Evolutionary conservation across 2,329 filamentous ascomycete species (phyloP).

Genomic region (Colletotrichum sp.): DNA sequence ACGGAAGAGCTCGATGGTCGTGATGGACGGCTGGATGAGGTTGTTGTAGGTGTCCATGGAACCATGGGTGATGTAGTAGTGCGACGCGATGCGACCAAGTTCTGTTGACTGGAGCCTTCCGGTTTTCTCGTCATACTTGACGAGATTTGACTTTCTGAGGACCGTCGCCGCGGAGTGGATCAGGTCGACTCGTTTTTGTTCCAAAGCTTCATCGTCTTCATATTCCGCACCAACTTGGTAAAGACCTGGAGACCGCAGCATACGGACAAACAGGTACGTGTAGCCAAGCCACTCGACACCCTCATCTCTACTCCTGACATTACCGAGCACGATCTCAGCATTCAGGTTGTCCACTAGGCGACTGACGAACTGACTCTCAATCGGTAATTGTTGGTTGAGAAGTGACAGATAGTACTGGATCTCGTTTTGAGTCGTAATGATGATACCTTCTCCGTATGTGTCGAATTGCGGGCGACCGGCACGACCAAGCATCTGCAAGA

Average conservation of each 20-base stretch:
- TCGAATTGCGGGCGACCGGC: slow-evolving; percentile 96
- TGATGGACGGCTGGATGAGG: slow-evolving; percentile 91
- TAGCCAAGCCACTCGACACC: slow-evolving; percentile 99
- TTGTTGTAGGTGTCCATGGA: slow-evolving; percentile 98
- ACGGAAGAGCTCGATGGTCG: slow-evolving; percentile 93
- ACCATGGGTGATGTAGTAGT: slow-evolving; percentile 96
- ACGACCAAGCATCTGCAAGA: slow-evolving; percentile 97
- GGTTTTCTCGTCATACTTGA: slow-evolving; percentile 95
- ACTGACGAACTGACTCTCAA: slow-evolving; percentile 94
- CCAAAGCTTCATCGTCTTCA: slow-evolving; percentile 86
- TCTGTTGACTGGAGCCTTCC: slow-evolving; percentile 91
- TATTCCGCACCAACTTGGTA: slow-evolving; percentile 98
- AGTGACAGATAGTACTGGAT: slow-evolving; percentile 97
- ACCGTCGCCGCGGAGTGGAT: slow-evolving; percentile 92
- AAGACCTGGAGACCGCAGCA: slow-evolving; percentile 92
- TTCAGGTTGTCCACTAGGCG: slow-evolving; percentile 96
- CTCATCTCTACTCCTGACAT: slow-evolving; percentile 89
- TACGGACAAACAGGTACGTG: slow-evolving; percentile 96
- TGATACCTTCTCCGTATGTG: slow-evolving; percentile 97
- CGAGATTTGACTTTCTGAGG: slow-evolving; percentile 83
- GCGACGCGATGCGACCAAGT: slow-evolving; percentile 92
- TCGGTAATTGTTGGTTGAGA: slow-evolving; percentile 95
- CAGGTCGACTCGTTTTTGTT: slow-evolving; percentile 97
- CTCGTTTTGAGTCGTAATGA: slow-evolving; percentile 94
- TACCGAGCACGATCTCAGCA: slow-evolving; percentile 93